phyloP scores from a whole-genome alignment of 2,329 filamentous ascomycete species.

The Neonectria faginata region DNA sequence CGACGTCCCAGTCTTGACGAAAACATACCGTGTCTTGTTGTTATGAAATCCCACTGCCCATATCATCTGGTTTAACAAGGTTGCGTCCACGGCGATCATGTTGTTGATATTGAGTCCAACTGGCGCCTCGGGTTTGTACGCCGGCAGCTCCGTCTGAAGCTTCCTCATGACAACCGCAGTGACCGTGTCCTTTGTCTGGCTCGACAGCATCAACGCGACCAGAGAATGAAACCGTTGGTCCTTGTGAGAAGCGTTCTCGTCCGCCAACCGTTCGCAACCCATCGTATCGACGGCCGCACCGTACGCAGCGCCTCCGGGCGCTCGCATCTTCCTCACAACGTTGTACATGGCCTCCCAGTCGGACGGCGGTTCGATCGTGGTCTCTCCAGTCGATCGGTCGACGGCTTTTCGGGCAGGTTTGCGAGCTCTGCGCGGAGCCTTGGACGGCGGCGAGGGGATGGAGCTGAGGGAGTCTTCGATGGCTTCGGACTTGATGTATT shows the following conservation, averaged over 20 bases:
- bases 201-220: slow-evolving; percentile 88
- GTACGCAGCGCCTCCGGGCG: slow-evolving; percentile 64
- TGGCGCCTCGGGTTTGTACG: slow-evolving; percentile 57
- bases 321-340: slow-evolving; percentile 81
- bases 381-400: slow-evolving; percentile 55
- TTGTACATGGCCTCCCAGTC: slow-evolving; percentile 89
- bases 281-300: slow-evolving; percentile 96
- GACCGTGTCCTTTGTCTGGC: slow-evolving; percentile 93
- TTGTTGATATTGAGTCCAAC: slow-evolving; percentile 78
- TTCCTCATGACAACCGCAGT: slow-evolving; percentile 85
- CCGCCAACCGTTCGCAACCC: slow-evolving; percentile 86
- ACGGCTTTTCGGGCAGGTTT: slow-evolving; percentile 61
- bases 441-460: slow-evolving; percentile 42
- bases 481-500: slow-evolving; percentile 58
- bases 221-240: slow-evolving; percentile 86
- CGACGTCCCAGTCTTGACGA: neutral
- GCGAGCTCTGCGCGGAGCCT: slow-evolving; percentile 50
- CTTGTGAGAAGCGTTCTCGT: slow-evolving; percentile 59
- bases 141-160: slow-evolving; percentile 79
- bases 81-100: slow-evolving; percentile 77
- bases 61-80: slow-evolving; percentile 77
- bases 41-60: slow-evolving; percentile 92
- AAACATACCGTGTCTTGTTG: slow-evolving; percentile 78
- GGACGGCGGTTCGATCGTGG: slow-evolving; percentile 69
- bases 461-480: slow-evolving; percentile 44